phyloP scores from a whole-genome alignment of 1,284 basidiomycete species.

The Apiotrichum mycotoxinovorans region DNA sequence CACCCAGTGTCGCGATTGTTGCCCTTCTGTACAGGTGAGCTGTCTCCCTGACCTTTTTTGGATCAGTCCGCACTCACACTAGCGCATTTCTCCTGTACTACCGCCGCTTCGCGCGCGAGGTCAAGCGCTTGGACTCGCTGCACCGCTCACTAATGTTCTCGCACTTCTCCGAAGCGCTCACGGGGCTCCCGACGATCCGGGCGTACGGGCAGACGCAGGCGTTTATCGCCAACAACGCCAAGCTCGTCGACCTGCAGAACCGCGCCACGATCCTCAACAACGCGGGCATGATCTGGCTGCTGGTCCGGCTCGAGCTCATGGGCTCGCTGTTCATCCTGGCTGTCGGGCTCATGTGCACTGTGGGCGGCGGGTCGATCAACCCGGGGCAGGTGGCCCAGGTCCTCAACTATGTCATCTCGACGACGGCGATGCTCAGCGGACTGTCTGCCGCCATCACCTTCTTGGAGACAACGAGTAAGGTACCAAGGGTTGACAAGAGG shows the following conservation, averaged over 20 bases:
- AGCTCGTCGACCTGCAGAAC: slow-evolving; percentile 71
- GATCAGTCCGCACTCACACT: too few species aligned
- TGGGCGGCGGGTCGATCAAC: slow-evolving; percentile 56
- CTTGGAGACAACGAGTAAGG: slow-evolving; percentile 55
- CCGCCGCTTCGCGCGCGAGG: slow-evolving; percentile 76
- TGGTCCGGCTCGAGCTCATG: slow-evolving; percentile 69
- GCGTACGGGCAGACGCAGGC: slow-evolving; percentile 63
- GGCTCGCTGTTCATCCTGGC: slow-evolving; percentile 64
- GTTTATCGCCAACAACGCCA: slow-evolving; percentile 65
- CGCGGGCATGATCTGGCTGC: slow-evolving; percentile 60
- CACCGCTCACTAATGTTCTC: slow-evolving; percentile 69
- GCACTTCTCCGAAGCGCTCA: slow-evolving; percentile 75
- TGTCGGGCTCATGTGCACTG: slow-evolving; percentile 55
- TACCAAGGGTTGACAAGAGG: not conserved
- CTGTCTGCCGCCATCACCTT: slow-evolving; percentile 58
- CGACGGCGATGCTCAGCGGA: slow-evolving; percentile 56
- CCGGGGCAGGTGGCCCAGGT: slow-evolving; percentile 69
- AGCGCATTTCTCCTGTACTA: slow-evolving; percentile 59
- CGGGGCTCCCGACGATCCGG: slow-evolving; percentile 68
- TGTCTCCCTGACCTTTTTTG: not conserved
- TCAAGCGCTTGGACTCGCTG: slow-evolving; percentile 56
- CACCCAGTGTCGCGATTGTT: not conserved
- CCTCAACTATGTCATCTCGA: slow-evolving; percentile 59
- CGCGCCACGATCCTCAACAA: slow-evolving; percentile 57
- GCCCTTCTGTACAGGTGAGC: not conserved